phyloP scores from a whole-genome alignment of 768 basidiomycete genomes.

The Sporobolomyces roseus region DNA sequence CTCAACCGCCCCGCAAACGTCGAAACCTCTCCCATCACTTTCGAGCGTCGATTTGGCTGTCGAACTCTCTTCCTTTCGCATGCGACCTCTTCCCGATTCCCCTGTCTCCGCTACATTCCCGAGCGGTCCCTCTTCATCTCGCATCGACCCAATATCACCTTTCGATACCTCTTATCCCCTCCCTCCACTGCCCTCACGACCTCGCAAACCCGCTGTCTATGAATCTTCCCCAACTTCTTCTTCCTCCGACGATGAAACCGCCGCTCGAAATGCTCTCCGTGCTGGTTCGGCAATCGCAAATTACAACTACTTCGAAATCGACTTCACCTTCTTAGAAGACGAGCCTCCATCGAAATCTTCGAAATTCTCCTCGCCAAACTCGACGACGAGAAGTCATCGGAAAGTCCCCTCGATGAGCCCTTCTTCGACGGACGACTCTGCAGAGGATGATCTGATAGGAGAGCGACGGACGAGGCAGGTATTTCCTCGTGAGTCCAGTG shows the following conservation, averaged over 20 bases:
- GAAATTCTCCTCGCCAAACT: not conserved
- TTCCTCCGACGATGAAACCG: slow-evolving; percentile 15
- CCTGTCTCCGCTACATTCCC: not conserved
- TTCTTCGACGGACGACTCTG: not conserved
- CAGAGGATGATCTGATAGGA: not conserved
- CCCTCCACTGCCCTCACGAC: not conserved
- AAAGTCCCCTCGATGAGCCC: slow-evolving; percentile 12
- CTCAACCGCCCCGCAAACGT: not conserved
- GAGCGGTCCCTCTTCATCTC: not conserved
- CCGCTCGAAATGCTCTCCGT: slow-evolving; percentile 5
- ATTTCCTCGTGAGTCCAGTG: slow-evolving; percentile 1
- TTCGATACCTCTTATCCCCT: not conserved
- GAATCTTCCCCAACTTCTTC: not conserved
- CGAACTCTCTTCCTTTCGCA: slow-evolving; percentile 10
- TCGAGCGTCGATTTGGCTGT: not conserved
- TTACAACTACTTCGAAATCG: slow-evolving; percentile 33
- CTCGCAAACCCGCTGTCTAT: not conserved
- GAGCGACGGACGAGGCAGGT: not conserved
- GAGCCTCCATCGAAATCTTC: slow-evolving; percentile 22
- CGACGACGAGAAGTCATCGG: too few relatives aligned
- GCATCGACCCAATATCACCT: not conserved
- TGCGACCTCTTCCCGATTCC: not conserved
- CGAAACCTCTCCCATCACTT: not conserved
- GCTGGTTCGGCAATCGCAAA: slow-evolving; percentile 27
- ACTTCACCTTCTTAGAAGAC: slow-evolving; percentile 38